Conservation (phyloP, 2,329 filamentous ascomycete genomes). For the Elsinoe batatas region DNA sequence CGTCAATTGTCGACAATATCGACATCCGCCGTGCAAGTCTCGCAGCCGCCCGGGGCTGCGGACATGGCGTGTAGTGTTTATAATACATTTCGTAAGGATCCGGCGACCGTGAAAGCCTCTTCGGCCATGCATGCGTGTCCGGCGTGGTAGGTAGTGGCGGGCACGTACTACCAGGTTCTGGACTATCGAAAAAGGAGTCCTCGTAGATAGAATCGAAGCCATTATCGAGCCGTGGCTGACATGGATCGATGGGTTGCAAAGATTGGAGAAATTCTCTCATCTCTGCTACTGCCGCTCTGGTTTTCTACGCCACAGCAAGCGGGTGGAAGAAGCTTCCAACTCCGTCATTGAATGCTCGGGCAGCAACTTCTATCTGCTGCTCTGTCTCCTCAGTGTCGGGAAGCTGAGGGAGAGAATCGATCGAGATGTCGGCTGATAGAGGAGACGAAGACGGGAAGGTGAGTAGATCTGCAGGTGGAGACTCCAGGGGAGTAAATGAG, state of each 20-base stretch:
- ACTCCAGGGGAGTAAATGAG: neutral
- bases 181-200: neutral
- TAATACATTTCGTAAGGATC: neutral
- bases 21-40: neutral
- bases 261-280: neutral
- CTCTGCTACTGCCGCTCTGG: neutral
- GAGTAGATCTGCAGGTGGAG: neutral
- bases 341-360: neutral
- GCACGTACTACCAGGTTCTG: neutral
- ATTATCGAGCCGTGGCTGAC: neutral
- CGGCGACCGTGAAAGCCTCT: neutral
- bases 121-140: neutral
- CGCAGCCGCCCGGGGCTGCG: neutral
- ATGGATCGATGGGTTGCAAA: neutral
- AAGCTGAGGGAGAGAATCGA: neutral
- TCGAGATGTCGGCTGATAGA: neutral
- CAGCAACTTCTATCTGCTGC: neutral
- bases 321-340: slow-evolving; percentile 5
- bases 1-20: neutral
- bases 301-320: slow-evolving; percentile 9
- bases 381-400: neutral
- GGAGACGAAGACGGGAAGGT: neutral
- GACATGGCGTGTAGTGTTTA: neutral
- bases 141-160: neutral
- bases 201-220: neutral